Conservation (phyloP, 2,329 filamentous ascomycete species). For the Aspergillus sp. region DNA sequence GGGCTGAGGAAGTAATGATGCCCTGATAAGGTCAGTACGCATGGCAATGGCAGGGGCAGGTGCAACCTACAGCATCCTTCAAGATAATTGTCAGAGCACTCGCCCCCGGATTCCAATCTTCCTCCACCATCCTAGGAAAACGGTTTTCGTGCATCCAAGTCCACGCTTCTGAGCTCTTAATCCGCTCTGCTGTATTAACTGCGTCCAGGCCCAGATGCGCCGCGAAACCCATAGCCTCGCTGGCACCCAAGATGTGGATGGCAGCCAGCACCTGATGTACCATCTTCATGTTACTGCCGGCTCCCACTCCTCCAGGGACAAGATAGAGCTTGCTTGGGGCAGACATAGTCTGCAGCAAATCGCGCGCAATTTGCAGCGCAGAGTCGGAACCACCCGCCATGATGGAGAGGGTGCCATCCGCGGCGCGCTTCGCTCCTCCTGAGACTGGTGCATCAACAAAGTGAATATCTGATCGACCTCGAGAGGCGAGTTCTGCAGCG, state of each 20-base stretch:
- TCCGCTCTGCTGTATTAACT: slow-evolving; percentile 43
- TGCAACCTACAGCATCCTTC: slow-evolving; percentile 53
- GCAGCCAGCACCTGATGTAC: slow-evolving; percentile 65
- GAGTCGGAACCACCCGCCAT: slow-evolving; percentile 66
- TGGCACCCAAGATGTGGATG: slow-evolving; percentile 63
- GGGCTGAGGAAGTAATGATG: slow-evolving; percentile 68
- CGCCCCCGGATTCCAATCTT: slow-evolving; percentile 56
- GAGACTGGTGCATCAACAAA: slow-evolving; percentile 74
- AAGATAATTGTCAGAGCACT: slow-evolving; percentile 63
- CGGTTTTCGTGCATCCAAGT: slow-evolving; percentile 67
- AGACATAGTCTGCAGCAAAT: slow-evolving; percentile 65
- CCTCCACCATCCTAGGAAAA: slow-evolving; percentile 56
- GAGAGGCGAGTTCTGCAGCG: slow-evolving; percentile 54
- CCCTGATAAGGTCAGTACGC: slow-evolving; percentile 35
- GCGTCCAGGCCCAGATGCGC: slow-evolving; percentile 58
- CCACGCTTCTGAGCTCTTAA: slow-evolving; percentile 54
- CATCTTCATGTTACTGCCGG: slow-evolving; percentile 64
- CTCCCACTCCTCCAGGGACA: slow-evolving; percentile 62
- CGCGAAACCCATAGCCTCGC: slow-evolving; percentile 64
- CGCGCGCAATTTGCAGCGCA: slow-evolving; percentile 59
- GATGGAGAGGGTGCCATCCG: slow-evolving; percentile 72
- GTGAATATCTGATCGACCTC: slow-evolving; percentile 62
- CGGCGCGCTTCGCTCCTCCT: slow-evolving; percentile 68
- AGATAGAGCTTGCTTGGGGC: slow-evolving; percentile 61
- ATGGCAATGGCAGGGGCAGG: not conserved